Base-by-base conservation (phyloP, 164 flowering plant genomes). In the Vitis rupestris region DNA sequence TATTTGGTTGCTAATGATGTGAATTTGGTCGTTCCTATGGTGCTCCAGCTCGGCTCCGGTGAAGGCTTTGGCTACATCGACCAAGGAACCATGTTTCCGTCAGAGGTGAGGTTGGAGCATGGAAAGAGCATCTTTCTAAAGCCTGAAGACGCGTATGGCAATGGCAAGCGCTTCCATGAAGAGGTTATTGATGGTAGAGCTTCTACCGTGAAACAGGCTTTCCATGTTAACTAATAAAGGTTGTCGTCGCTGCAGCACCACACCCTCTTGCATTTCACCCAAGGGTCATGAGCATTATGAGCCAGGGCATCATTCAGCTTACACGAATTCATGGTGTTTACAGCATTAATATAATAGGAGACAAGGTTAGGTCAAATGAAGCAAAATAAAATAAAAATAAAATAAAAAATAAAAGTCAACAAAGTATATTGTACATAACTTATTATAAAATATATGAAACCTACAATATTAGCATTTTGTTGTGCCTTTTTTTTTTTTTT, bases 231-330 rank as follows among this genome's bases (percentile, higher is more conserved):
- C 87, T 90, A 57, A 83, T 85, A 76, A 76, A 77, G 13, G 74
- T 70, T 15, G 50, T 84, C 16, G 85, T 82, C 66, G 73, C 85
- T 68, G 69, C 84, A 19, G 83, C 76, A 19, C 91, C 93, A 19
- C 91, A 91, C 72, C 94, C 93, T 59, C 97, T 97, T 49, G 75
- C 86, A 56, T 82, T 91, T 62, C 96, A 98, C 19, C 97, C 99
- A 4, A 85, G 98, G 75, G 97, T 91, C 23, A 19, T 19, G 23
- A 19, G 23, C 23, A 1, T 19, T 19, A 1, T 19, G 23, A 1
- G 23, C 23, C 23, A 19, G 1, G 23, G 23, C 23, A 19, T 19
- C 23, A 19, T 19, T 19, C 23, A 19, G 23, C 23, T 19, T 19
- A 19, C 23, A 19, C 23, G 23, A 19, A 19, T 19, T 19, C 23